These are phyloP conservation scores for Tardiomyces blankii DNA, from an alignment of 1,139 yeast species.

Conservation along the genomic window DNA sequence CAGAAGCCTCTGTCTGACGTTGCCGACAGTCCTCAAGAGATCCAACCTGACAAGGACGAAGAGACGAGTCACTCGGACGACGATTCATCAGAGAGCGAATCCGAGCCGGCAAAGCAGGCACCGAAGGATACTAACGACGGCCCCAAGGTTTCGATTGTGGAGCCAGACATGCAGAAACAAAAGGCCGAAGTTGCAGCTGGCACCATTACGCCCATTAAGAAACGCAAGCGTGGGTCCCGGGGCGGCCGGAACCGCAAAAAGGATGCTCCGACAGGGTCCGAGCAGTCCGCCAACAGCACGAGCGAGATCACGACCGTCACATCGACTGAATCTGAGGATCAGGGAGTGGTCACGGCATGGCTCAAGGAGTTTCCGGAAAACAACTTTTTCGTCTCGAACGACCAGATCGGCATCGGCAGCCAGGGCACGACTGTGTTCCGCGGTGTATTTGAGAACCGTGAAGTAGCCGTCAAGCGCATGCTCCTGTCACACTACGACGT, in stretches of 20 bases:
- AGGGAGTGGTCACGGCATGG: not conserved
- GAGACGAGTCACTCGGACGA: not conserved
- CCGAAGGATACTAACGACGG: no score
- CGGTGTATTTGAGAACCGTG: conserved; percentile 83
- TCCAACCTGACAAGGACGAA: not conserved
- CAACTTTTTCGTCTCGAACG: conserved; percentile 48
- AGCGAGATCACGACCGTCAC: not conserved
- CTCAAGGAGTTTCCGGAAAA: not conserved
- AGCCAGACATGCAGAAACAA: conserved; percentile 8
- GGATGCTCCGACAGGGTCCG: conserved; percentile 10
- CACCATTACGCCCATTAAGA: conserved; percentile 24
- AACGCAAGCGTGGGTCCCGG: conserved; percentile 74
- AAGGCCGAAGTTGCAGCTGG: conserved; percentile 2
- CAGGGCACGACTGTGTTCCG: conserved; percentile 93
- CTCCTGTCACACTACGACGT: conserved; percentile 84
- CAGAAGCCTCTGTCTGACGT: no score
- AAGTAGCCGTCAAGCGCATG: conserved; percentile 95
- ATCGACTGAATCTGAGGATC: not conserved
- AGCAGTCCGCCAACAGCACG: not conserved
- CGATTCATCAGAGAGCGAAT: no score
- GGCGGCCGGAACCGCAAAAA: conserved; percentile 58
- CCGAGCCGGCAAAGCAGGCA: no score
- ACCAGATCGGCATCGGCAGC: conserved; percentile 84
- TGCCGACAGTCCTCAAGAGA: no score
- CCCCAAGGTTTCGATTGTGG: conserved; percentile 12